These are phyloP conservation scores for Atkinsonella texensis DNA, from an alignment of 2,329 filamentous ascomycete species.

Conservation along the genomic window DNA sequence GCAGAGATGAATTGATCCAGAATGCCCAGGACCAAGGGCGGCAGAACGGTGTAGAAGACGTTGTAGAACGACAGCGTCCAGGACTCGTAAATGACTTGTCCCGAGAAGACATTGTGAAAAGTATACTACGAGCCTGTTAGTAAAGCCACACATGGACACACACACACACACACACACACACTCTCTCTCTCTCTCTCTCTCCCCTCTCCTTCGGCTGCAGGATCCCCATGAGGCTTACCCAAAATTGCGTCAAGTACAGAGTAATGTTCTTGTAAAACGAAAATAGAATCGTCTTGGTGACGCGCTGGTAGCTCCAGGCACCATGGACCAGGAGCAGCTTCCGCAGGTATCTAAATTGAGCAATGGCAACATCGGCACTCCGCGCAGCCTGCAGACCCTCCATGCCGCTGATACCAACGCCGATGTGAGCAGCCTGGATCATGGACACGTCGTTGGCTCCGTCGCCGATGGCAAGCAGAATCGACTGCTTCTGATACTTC, in stretches of 20 bases:
- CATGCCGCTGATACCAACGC: slow-evolving; percentile 91
- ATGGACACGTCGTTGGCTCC: slow-evolving; percentile 99
- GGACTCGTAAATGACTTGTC: slow-evolving; percentile 95
- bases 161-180: too few species aligned
- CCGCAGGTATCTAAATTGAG: slow-evolving; percentile 86
- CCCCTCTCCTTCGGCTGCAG: neutral
- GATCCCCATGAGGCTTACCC: slow-evolving; percentile 47
- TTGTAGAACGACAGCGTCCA: slow-evolving; percentile 99
- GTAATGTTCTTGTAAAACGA: slow-evolving; percentile 99
- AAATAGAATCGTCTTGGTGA: slow-evolving; percentile 94
- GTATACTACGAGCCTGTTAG: slow-evolving; percentile 50
- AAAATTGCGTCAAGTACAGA: slow-evolving; percentile 98
- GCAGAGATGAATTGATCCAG: slow-evolving; percentile 97
- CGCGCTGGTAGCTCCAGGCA: slow-evolving; percentile 93
- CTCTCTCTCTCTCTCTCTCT: too few species aligned
- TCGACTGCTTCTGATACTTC: slow-evolving; percentile 74
- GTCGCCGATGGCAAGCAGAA: slow-evolving; percentile 91
- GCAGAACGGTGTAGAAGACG: slow-evolving; percentile 91
- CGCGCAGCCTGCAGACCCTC: slow-evolving; percentile 95
- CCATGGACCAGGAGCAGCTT: slow-evolving; percentile 93
- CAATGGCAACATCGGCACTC: slow-evolving; percentile 91
- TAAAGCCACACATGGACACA: too few species aligned
- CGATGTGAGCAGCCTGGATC: slow-evolving; percentile 98
- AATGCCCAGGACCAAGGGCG: slow-evolving; percentile 87
- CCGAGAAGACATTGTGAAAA: slow-evolving; percentile 97